Evolutionary conservation across 176 grass and related monocot species (phyloP).

Genomic region (Avena eriantha): DNA sequence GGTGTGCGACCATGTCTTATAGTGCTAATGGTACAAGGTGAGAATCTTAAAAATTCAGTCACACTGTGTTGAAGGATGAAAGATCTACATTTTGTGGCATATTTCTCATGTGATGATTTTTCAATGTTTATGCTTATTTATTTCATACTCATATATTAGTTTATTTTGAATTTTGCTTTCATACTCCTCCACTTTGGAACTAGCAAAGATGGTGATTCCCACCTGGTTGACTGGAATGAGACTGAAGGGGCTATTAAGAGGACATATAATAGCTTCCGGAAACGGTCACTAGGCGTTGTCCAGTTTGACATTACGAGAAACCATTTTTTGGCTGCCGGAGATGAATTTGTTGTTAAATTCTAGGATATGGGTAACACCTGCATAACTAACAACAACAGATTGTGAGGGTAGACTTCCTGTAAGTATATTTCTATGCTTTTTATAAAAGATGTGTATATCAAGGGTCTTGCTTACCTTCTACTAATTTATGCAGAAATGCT

Average conservation of each 20-base stretch:
- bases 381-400: slow-evolving; percentile 82
- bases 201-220: slow-evolving; percentile 97
- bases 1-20: slow-evolving; percentile 98
- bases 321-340: slow-evolving; percentile 93
- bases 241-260: slow-evolving; percentile 94
- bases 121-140: not conserved
- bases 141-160: slow-evolving; percentile 16
- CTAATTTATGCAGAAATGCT: slow-evolving; percentile 52
- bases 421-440: slow-evolving; percentile 43
- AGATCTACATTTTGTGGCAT: not conserved
- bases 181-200: slow-evolving; percentile 95
- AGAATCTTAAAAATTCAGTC: slow-evolving; percentile 26
- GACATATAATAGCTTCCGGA: slow-evolving; percentile 90
- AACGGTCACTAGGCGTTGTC: slow-evolving; percentile 81
- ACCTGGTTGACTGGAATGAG: slow-evolving; percentile 99
- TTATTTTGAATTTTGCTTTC: slow-evolving; percentile 34
- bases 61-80: not conserved
- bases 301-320: slow-evolving; percentile 97
- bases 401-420: slow-evolving; percentile 92
- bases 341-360: slow-evolving; percentile 96
- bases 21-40: slow-evolving; percentile 93
- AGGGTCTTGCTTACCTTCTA: slow-evolving; percentile 28
- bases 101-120: not conserved
- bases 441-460: not conserved
- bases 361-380: slow-evolving; percentile 96